Conservation (phyloP, 768 basidiomycete species). For the Mycena maculata region DNA sequence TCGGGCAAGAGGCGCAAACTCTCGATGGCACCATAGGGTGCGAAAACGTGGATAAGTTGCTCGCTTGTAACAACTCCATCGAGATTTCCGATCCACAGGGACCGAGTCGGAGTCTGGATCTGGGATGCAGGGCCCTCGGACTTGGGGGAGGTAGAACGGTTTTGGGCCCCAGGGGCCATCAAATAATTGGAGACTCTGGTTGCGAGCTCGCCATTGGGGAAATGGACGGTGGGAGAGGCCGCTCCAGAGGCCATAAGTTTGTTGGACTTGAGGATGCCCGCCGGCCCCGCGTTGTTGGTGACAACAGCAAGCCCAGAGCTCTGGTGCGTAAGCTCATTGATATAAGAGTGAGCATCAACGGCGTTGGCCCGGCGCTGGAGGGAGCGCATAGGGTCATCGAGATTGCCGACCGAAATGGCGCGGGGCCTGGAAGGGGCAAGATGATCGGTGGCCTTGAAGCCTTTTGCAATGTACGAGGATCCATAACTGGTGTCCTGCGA, state of each 20-base stretch:
- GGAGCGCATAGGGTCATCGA: conserved; percentile 82
- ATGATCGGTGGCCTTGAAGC: conserved; percentile 81
- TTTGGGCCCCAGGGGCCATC: conserved; percentile 73
- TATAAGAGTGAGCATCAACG: conserved; percentile 68
- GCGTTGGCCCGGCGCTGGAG: conserved; percentile 74
- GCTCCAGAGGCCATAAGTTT: conserved; percentile 61
- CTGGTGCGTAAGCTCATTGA: conserved; percentile 65
- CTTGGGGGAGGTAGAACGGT: conserved; percentile 87
- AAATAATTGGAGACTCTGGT: conserved; percentile 75
- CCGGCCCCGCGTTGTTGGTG: conserved; percentile 53
- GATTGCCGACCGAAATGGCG: conserved; percentile 89
- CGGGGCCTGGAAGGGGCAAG: conserved; percentile 74
- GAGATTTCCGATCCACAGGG: conserved; percentile 98
- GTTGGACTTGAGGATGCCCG: conserved; percentile 72
- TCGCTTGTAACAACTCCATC: conserved; percentile 95
- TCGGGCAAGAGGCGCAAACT: conserved; percentile 94
- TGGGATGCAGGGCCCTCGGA: conserved; percentile 77
- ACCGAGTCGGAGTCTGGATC: conserved; percentile 93
- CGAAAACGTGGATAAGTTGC: conserved; percentile 95
- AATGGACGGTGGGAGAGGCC: conserved; percentile 71
- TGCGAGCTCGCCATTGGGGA: conserved; percentile 70
- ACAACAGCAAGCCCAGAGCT: conserved; percentile 51
- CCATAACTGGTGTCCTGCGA: conserved; percentile 64
- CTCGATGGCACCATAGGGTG: conserved; percentile 97
- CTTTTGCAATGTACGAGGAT: conserved; percentile 73